Evolutionary conservation across 176 grass and related monocot species (phyloP), one percentile per base, ranked within the genome.

Genomic region (Triticum timopheevii): DNA sequence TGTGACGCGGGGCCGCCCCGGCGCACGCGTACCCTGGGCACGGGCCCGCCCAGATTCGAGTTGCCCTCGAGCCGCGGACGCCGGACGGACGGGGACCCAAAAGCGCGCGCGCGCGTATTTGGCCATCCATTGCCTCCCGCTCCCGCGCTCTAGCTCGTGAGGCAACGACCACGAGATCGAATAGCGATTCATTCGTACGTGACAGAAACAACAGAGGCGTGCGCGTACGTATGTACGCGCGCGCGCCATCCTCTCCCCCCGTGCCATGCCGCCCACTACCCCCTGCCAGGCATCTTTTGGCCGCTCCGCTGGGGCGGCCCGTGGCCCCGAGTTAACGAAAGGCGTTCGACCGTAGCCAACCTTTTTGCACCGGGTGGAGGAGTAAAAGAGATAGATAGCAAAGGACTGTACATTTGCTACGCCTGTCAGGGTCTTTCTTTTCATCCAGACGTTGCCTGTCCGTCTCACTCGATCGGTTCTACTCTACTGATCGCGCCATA

Each of bases 1-100:
- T 16, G 17, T 3, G 1, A n/a, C 13, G 49, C 66, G 85, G 89
- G 76, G 22, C 81, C 77, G 36, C 1, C 38, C 4, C 13, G 49
- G 76, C 85, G 89, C 89, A 91, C 85, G 89, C 89, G 89, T 74
- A 85, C 31, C 79, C 68, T n/a, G 66, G 80, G 16, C 81, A 16
- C 68, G 45, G 75, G 81, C 49, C 85, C 76, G 69, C 42, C 85
- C 49, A 84, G 77, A 85, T 91, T 91, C 76, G 67, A 35, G 67
- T 10, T 91, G 81, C 80, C 80, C 54, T 59, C 54, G 19, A 59
- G 54, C 54, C 20, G 54, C 54, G 19, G 54, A 22, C 54, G 54
- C 69, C 44, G 24, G 72, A 42, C 38, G 70, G 68, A 5, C n/a
- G n/a, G 38, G 72, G 61, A 16, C 73, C 73, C 74, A 69, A 91